These are phyloP conservation scores for Parietichytrium sp. DNA, from an alignment of 108 stramenopile genomes.

Conservation along the genomic window DNA sequence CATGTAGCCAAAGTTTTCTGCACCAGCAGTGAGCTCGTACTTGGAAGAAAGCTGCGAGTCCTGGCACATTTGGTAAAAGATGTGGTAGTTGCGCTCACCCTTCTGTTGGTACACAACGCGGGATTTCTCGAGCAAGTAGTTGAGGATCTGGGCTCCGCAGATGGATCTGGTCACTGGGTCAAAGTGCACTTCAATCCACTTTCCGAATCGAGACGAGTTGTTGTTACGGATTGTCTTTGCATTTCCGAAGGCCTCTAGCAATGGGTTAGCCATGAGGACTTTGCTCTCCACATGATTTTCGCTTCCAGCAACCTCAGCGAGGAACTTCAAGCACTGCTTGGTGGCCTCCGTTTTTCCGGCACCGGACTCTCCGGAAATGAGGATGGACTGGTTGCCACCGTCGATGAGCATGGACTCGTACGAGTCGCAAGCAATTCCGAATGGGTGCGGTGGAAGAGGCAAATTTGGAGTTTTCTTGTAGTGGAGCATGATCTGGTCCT, in stretches of 20 bases:
- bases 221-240: slow-evolving; percentile 76
- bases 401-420: slow-evolving; percentile 82
- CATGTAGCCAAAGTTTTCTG: background rate
- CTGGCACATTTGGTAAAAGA: slow-evolving; percentile 50
- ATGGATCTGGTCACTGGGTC: slow-evolving; percentile 44
- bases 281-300: slow-evolving; percentile 38
- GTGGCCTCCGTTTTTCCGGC: slow-evolving; percentile 93
- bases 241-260: slow-evolving; percentile 49
- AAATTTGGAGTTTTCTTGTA: background rate
- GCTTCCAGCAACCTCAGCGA: slow-evolving; percentile 59
- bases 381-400: slow-evolving; percentile 76
- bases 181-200: slow-evolving; percentile 79
- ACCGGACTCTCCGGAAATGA: slow-evolving; percentile 88
- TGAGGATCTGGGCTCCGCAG: slow-evolving; percentile 18
- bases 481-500: background rate
- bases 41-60: background rate
- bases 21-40: background rate
- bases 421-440: slow-evolving; percentile 80
- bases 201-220: slow-evolving; percentile 97
- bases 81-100: slow-evolving; percentile 58
- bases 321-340: slow-evolving; percentile 88
- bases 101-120: slow-evolving; percentile 45
- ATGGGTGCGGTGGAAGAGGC: slow-evolving; percentile 76
- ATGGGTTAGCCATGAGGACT: slow-evolving; percentile 45
- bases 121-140: slow-evolving; percentile 49